phyloP scores from a whole-genome alignment of 2,329 filamentous ascomycete genomes.

The Drechslerella stenobrocha region DNA sequence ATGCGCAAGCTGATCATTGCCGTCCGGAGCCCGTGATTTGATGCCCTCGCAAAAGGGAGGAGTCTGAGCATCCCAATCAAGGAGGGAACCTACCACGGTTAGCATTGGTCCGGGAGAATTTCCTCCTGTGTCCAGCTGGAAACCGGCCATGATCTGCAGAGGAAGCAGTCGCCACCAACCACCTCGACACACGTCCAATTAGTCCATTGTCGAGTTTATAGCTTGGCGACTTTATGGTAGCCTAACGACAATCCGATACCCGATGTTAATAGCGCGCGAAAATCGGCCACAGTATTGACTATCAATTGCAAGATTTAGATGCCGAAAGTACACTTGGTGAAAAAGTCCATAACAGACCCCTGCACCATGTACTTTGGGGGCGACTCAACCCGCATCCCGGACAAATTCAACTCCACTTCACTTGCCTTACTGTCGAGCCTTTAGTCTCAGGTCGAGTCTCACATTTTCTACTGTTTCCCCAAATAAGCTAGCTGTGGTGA shows the following conservation, averaged over 20 bases:
- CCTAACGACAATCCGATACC: constrained; percentile 6
- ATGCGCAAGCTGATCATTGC: constrained; percentile 22
- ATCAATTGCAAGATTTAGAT: not conserved
- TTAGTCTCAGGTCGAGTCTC: too few relatives aligned
- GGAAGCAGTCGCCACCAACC: constrained; percentile 22
- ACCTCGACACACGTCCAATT: constrained; percentile 4
- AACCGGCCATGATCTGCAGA: constrained; percentile 28
- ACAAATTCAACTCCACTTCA: too few relatives aligned
- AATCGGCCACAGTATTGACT: constrained; percentile 6
- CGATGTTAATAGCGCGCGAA: constrained; percentile 2
- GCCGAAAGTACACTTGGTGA: too few relatives aligned
- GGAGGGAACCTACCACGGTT: constrained; percentile 3
- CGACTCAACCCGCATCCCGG: not conserved
- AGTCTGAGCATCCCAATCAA: constrained; percentile 8
- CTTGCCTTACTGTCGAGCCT: too few relatives aligned
- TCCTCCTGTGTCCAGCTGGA: constrained; percentile 15
- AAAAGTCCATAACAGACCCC: too few relatives aligned
- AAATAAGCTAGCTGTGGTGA: constrained; percentile 23
- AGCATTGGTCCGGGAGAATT: constrained; percentile 16
- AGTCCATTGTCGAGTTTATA: not conserved
- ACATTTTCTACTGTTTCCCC: constrained; percentile 41
- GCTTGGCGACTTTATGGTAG: not conserved
- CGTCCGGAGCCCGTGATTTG: constrained; percentile 40
- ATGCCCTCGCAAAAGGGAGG: constrained; percentile 15
- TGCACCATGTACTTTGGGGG: too few relatives aligned